Base-by-base conservation (phyloP, 441 rosid genomes). In the Arabidopsis lyrata region DNA sequence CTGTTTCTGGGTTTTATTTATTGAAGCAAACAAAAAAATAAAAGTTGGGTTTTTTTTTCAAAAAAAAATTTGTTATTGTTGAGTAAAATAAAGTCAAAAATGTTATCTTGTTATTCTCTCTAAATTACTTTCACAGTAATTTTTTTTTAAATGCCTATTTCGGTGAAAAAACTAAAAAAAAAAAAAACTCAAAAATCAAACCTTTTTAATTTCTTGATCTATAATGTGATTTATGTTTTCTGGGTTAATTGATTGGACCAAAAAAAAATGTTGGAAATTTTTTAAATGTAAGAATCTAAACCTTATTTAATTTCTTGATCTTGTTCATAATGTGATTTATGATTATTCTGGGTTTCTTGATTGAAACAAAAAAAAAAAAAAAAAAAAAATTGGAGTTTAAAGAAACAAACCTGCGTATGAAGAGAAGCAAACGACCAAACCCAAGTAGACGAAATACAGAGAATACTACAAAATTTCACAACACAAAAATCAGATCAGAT, bases 361-460 rank as follows among this genome's bases (percentile, higher is more conserved):
- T 52, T 29, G 62, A 61, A 59, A 18, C 20, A 44, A 36, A 34
- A 29, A 35, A 29, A 71, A 29, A n/a, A 44, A 36, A 34, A 29
- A 35, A 29, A 71, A 62, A 48, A 39, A 48, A n/a, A 38, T 59
- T 27, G 24, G 8, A 13, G 18, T 45, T 69, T 36, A 9, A 2
- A 5, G 47, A 24, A 55, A 75, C 69, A 66, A 76, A 95, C 99
- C 98, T 82, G 98, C 98, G 63, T 95, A 91, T 15, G 98, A 95
- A 59, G 99, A 91, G 71, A 93, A 61, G 92, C 99, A 95, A 59
- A 95, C 98, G 8, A 95, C 89, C 74, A 93, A 86, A 41, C 98
- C 99, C 72, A 95, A 95, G 75, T 95, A 95, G 81, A 95, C 93
- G 66, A 91, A 95, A 77, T 91, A 93, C 47, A 95, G 94, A 32